Conservation (phyloP, 345 rosid genomes). For the Dimocarpus longan region DNA sequence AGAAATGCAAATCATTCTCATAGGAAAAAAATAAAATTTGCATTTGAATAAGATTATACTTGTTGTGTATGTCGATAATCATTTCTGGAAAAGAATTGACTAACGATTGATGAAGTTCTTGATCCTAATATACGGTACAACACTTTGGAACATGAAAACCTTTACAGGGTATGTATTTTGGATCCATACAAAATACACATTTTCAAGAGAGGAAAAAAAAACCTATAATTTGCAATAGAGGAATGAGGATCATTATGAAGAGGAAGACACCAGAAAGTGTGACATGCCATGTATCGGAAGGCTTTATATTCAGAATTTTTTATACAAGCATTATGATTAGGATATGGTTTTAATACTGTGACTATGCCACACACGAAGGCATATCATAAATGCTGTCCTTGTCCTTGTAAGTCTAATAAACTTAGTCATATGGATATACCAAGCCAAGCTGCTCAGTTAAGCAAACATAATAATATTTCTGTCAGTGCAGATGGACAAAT, state of each 20-base stretch:
- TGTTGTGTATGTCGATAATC: not conserved
- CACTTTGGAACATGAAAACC: not conserved
- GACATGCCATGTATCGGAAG: not conserved
- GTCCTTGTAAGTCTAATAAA: not conserved
- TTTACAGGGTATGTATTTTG: no score
- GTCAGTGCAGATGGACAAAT: not conserved
- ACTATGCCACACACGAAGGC: not conserved
- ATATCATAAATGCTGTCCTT: not conserved
- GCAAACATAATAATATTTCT: not conserved
- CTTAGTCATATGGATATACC: not conserved
- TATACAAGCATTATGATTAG: no score
- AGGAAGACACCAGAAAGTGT: not conserved
- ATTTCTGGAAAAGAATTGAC: not conserved
- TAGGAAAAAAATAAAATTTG: not conserved
- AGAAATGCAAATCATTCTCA: no score
- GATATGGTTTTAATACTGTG: not conserved
- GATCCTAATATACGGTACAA: not conserved
- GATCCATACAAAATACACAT: no score
- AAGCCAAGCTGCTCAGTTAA: not conserved
- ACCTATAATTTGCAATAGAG: not conserved
- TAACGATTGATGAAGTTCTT: no score
- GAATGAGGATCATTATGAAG: not conserved
- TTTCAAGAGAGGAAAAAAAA: no score
- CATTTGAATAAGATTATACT: not conserved
- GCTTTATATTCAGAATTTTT: not conserved